These are phyloP conservation scores for Arthrinium phaeospermum DNA, from an alignment of 2,329 filamentous ascomycete species.

Conservation along the genomic window DNA sequence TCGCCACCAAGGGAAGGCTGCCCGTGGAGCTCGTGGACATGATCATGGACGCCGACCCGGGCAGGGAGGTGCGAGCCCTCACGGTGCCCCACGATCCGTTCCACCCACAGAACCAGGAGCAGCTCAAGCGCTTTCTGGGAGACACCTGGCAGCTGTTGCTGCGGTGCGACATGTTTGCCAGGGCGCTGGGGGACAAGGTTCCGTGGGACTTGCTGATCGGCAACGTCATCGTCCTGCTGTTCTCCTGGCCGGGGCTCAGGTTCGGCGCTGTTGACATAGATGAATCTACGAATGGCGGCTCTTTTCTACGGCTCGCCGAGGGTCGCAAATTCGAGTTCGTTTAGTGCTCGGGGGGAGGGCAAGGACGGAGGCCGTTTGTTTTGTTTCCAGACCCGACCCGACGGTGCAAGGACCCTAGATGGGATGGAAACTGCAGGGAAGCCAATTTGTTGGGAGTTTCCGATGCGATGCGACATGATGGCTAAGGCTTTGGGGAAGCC, in stretches of 20 bases:
- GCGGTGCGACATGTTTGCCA: not conserved
- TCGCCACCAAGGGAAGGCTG: not conserved
- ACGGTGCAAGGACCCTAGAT: too few relatives aligned
- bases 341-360: too few relatives aligned
- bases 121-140: not conserved
- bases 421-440: too few relatives aligned
- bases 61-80: not conserved
- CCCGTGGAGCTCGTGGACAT: not conserved
- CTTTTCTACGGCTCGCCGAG: too few relatives aligned
- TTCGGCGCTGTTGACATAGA: too few relatives aligned
- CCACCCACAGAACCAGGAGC: not conserved
- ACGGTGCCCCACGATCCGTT: not conserved
- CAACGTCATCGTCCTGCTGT: not conserved
- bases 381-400: too few relatives aligned
- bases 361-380: too few relatives aligned
- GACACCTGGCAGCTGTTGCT: not conserved
- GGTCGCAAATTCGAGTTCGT: too few relatives aligned
- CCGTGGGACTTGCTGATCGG: not conserved
- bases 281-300: too few relatives aligned
- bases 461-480: too few relatives aligned
- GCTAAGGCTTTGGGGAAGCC: too few relatives aligned
- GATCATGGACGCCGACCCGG: not conserved
- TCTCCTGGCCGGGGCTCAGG: not conserved
- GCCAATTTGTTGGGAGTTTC: too few relatives aligned
- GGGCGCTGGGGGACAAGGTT: not conserved